Evolutionary conservation across 2,329 filamentous ascomycete genomes (phyloP), one percentile per base, ranked within the genome.

Genomic region (Lachnellula hyalina): DNA sequence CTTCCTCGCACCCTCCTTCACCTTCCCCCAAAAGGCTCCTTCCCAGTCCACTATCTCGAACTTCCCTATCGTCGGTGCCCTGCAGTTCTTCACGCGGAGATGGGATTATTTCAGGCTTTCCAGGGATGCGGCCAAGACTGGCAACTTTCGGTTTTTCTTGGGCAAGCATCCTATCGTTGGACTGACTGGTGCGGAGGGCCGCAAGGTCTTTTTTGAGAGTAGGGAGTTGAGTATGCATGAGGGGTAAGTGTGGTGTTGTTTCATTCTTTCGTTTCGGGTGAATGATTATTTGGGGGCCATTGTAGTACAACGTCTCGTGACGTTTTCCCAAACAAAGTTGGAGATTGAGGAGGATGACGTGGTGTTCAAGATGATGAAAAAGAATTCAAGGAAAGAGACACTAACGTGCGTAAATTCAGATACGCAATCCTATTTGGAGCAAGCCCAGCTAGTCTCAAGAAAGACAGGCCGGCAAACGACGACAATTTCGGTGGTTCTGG

Each of bases 131-230:
- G 70, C 70, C 0, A 50, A 59, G 5, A 72, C 69, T 1, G 75
- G 75, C 25, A 75, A 75, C 48, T 81, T 79, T 59, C 74, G 71
- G 50, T 80, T 79, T 61, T 74, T 74, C 58, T 73, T 75, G 3
- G 78, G 78, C 0, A 63, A 70, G 5, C 69, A 75, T 53, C 70
- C 69, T 2, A 71, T 80, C 12, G 66, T 81, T 8, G 75, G 70
- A 2, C 47, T 81, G 11, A 72, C 70, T 4, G 77, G 78, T 1
- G 67, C 72, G 3, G 68, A 71, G 11, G 71, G 68, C 2, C 70
- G 77, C 15, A 67, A 71, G 23, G 42, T 73, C 2, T 79, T 77
- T 53, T 76, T 76, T 40, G 76, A 78, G 14, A 72, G 70, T 28
- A 73, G 71, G 40, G 70, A 72, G 1, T 62, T 82, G 34, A 69